Base-by-base conservation (phyloP, 2,329 filamentous ascomycete genomes). In the Verticillium zaregamsianum region DNA sequence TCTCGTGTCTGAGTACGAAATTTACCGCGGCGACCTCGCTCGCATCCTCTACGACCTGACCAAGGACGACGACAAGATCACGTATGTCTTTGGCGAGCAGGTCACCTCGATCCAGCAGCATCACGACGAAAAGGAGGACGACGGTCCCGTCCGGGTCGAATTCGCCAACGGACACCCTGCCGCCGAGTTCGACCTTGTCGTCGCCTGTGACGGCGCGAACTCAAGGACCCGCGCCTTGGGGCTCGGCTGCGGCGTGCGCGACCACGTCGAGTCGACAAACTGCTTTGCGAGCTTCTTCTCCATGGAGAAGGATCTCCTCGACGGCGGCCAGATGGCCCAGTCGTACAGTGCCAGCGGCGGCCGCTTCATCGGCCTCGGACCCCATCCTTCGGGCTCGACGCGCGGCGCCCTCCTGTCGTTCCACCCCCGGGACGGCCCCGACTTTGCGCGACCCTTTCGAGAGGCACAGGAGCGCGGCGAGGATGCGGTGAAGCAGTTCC, bases 21-120 rank as follows among this genome's bases (percentile, higher is more conserved):
- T 86, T 57, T 79, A 86, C 76, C 73, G 84, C 9, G 82, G 80
- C 0, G 80, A 85, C 59, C 64, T 86, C 33, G 79, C 76, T 14
- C 68, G 66, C 1, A 66, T 86, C 2, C 61, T 86, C 0, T 76
- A 81, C 32, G 73, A 74, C 33, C 66, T 70, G 1, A 68, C 67
- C 0, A 68, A 67, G 20, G 66, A 69, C 12, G 64, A 66, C 0
- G 63, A 59, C 6, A 33, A 33, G 3, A 54, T 69, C 0, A 66
- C 63, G 45, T 76, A 73, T 33, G 17, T 71, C 0, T 77, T 76
- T 37, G 70, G 71, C 7, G 68, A 62, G 0, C 73, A 68, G 3
- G 69, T 72, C n/a, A 67, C 72, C 59, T 68, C 65, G 31, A 65
- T 73, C 3, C 60, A 71, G 9, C 60, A 71, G 9, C 20, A 25